A percentile compares a stretch with the other conserved stretches of the same genome.
These are phyloP conservation scores for Thalassiosira delicatula DNA, from an alignment of 352 stramenopile species.

Conservation along the genomic window DNA sequence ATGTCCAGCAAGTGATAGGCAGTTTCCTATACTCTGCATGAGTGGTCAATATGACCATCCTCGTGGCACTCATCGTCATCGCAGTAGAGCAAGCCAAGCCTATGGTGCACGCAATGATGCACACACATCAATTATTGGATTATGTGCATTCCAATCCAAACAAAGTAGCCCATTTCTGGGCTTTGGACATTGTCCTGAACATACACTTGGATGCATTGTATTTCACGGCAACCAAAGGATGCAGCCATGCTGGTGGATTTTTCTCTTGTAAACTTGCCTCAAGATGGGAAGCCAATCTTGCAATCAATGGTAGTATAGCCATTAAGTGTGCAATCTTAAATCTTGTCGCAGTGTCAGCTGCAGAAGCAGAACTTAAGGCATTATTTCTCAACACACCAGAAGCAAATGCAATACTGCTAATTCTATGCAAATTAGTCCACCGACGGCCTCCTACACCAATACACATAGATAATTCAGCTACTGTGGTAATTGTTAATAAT, in stretches of 20 bases:
- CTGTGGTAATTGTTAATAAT: conserved; percentile 5
- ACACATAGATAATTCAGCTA: conserved; percentile 11
- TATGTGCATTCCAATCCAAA: too few relatives aligned
- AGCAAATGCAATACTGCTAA: not conserved
- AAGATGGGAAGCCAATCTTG: not conserved
- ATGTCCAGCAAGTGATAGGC: not conserved
- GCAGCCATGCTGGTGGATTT: not conserved
- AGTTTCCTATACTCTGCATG: not conserved
- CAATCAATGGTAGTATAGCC: conserved; percentile 5
- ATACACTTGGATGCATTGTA: not conserved
- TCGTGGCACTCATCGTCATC: not conserved
- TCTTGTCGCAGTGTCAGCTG: conserved; percentile 1
- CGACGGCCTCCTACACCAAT: conserved; percentile 3
- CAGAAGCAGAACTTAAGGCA: conserved; percentile 16
- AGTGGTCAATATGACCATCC: not conserved
- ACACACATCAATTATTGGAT: too few relatives aligned
- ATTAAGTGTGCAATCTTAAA: conserved; percentile 1
- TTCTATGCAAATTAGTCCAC: not conserved
- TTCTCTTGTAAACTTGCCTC: not conserved
- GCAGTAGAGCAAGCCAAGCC: not conserved
- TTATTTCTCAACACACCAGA: conserved; percentile 19
- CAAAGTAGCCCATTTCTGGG: too few relatives aligned
- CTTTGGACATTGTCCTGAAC: too few relatives aligned
- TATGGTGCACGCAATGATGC: too few relatives aligned
- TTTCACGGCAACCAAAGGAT: not conserved